Evolutionary conservation across 2,329 filamentous ascomycete species (phyloP), one percentile per base, ranked within the genome.

Genomic region (Claviceps lovelessii): DNA sequence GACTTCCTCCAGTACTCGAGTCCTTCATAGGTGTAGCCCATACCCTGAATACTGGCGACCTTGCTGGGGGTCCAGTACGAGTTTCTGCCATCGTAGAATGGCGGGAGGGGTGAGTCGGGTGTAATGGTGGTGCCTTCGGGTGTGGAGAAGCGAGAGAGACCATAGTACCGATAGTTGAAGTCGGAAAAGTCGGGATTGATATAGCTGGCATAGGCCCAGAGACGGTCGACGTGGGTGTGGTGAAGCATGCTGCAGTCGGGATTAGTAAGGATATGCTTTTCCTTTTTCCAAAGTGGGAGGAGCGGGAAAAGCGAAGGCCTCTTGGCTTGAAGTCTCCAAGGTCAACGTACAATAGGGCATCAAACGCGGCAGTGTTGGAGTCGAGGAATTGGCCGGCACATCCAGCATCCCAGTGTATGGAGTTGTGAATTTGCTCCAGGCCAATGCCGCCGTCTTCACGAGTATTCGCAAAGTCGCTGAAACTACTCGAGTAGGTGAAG

Each of bases 181-280:
- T 70, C 62, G 53, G 62, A 58, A 56, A 67, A 59, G 49, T 61
- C 57, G 28, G 71, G 71, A 55, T 64, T 61, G 52, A 78, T 70
- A 33, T 68, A 70, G 61, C 76, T 69, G 72, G 72, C 79, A 60
- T 76, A 72, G n/a, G 79, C 75, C 67, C 82, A 84, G 42, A 86
- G 71, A 45, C 83, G 77, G 61, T 86, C 81, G 54, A 86, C 74
- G 60, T 86, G 81, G 62, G 73, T 67, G 67, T 76, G 76, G 57
- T 76, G 74, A 31, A 76, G 62, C 72, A 71, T 72, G 60, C 67
- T 68, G 45, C 10, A 5, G 5, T 15, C 28, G 19, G 6, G 10
- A 31, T 41, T 39, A n/a, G 41, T 55, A 28, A 50, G 55, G 19
- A 49, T 11, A 35, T 49, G n/a, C 19, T 6, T 5, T 4, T 23